phyloP scores from a whole-genome alignment of 331 rosid species.

The Malus hybrid region DNA sequence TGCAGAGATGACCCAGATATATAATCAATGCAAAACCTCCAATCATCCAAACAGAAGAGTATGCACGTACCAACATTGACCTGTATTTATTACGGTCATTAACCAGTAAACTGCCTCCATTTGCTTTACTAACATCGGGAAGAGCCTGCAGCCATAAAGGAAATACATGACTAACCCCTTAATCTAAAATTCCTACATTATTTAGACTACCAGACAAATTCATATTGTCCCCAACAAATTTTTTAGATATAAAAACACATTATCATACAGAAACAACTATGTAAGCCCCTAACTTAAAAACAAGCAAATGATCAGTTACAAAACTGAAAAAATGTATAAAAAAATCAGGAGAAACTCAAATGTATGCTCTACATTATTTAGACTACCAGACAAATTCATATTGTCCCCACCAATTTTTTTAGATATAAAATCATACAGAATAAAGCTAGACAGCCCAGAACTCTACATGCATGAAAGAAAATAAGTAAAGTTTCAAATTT shows the following conservation, averaged over 20 bases:
- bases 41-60: conserved; percentile 95
- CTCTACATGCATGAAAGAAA: background rate
- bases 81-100: conserved; percentile 77
- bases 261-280: background rate
- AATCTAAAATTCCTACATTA: background rate
- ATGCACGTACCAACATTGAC: conserved; percentile 77
- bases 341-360: background rate
- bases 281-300: conserved; percentile 5
- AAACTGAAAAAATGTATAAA: background rate
- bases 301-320: background rate
- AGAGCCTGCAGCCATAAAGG: conserved; percentile 34
- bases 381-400: conserved; percentile 1
- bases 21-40: conserved; percentile 79
- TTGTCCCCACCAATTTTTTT: background rate
- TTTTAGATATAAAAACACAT: background rate
- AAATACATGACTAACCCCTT: background rate
- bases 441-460: background rate
- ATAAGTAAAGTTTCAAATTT: background rate
- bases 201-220: background rate
- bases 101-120: conserved; percentile 68
- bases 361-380: background rate
- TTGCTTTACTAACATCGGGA: conserved; percentile 55
- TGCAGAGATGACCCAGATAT: conserved; percentile 88
- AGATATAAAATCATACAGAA: background rate
- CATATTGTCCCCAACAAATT: conserved; percentile 3